Evolutionary conservation across 2,329 filamentous ascomycete genomes (phyloP).

Genomic region (Colletotrichum graminicola): DNA sequence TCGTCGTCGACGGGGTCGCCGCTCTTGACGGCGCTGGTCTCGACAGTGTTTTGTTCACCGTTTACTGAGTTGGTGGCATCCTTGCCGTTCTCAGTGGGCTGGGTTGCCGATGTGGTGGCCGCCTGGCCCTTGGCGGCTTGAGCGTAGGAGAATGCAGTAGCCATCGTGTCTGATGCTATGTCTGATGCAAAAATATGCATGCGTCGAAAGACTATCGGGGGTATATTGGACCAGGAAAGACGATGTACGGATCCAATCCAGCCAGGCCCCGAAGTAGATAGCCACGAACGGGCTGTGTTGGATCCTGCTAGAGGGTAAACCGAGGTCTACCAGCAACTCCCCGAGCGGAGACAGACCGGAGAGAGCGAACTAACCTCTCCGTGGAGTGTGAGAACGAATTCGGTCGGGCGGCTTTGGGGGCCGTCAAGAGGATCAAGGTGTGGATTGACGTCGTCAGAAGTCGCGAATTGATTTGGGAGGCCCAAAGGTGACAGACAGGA

Average conservation of each 20-base stretch:
- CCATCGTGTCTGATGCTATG: constrained; percentile 57
- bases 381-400: constrained; percentile 43
- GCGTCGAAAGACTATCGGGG: constrained; percentile 31
- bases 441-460: constrained; percentile 20
- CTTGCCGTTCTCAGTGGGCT: constrained; percentile 48
- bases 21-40: constrained; percentile 32
- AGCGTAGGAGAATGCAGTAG: constrained; percentile 85
- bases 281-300: constrained; percentile 25
- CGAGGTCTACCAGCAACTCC: constrained; percentile 37
- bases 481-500: constrained; percentile 13
- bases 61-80: constrained; percentile 45
- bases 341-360: constrained; percentile 48
- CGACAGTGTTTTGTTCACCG: constrained; percentile 31
- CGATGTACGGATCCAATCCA: constrained; percentile 36
- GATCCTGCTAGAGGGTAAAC: constrained; percentile 31
- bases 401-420: constrained; percentile 15
- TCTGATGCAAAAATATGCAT: constrained; percentile 39
- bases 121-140: constrained; percentile 90
- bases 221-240: constrained; percentile 33
- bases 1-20: constrained; percentile 29
- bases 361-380: constrained; percentile 53
- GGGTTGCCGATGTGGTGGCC: constrained; percentile 52
- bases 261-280: constrained; percentile 36
- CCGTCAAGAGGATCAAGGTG: constrained; percentile 4
- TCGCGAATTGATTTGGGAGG: constrained; percentile 7